Percentiles rank a stretch among this genome's conserved stretches.
phyloP scores from a whole-genome alignment of 2,329 filamentous ascomycete genomes.

The Pyricularia sp. region DNA sequence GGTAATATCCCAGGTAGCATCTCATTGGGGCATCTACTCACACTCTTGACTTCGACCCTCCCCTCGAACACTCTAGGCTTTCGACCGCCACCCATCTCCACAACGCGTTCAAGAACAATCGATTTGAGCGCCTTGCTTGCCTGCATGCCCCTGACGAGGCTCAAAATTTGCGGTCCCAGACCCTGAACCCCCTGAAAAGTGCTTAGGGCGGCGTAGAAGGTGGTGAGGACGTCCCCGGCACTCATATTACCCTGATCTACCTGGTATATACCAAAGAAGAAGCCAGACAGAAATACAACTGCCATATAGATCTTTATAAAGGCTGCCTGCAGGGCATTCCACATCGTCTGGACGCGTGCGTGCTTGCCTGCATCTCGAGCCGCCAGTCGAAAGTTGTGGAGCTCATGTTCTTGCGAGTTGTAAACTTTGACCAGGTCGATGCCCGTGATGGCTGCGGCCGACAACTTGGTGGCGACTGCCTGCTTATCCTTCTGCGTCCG shows the following conservation, averaged over 20 bases:
- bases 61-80: background rate
- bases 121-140: constrained; percentile 53
- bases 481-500: constrained; percentile 59
- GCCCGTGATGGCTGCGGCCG: constrained; percentile 57
- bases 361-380: constrained; percentile 18
- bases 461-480: constrained; percentile 60
- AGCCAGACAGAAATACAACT: constrained; percentile 76
- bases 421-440: constrained; percentile 85
- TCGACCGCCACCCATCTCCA: background rate
- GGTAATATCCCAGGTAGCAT: background rate
- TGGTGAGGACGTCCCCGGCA: constrained; percentile 65
- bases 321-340: constrained; percentile 63
- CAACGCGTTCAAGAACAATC: background rate
- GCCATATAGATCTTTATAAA: constrained; percentile 67
- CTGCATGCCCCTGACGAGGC: constrained; percentile 69
- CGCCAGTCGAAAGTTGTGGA: constrained; percentile 51
- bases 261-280: constrained; percentile 75
- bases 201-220: constrained; percentile 74
- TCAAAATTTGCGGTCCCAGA: constrained; percentile 66
- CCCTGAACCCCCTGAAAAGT: constrained; percentile 67
- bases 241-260: constrained; percentile 48
- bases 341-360: constrained; percentile 59
- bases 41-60: constrained; percentile 55
- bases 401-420: constrained; percentile 64
- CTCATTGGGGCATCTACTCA: constrained; percentile 33